Base-by-base conservation (phyloP, 1,284 basidiomycete species). In the Ganoderma leucocontextum region DNA sequence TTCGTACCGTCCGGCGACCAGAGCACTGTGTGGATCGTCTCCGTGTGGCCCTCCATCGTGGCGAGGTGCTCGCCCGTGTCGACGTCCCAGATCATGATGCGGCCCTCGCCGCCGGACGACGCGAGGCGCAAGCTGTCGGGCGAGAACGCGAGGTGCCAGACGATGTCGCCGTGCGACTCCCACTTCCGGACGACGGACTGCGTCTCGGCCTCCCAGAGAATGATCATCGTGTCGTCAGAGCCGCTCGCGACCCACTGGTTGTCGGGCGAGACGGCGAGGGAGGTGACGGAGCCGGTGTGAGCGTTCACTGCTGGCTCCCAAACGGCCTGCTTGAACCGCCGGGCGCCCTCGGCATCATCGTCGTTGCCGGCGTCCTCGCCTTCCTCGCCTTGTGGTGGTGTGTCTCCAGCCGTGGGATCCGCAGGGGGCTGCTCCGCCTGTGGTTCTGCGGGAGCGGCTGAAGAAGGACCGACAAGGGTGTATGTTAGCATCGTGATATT, bases 1-100 rank as follows among this genome's bases (percentile, higher is more conserved):
- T 52, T 47, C 29, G 53, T 67, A 25, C 74, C 75, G 61, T 77
- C 75, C 10, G 75, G 66, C 7, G 78, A 75, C 68, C 67, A 77
- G 12, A 65, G 72, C 47, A 75, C 66, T 35, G 62, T 44, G 52
- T 67, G 70, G 22, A 77, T 67, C 19, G 66, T 36, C 13, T 64
- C 66, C 5, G 63, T 59, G 47, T 75, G 73, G n/a, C 69, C 72
- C 29, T 60, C 44, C 25, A 77, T 52, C 36, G 44, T 65, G 38
- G 42, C 59, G 22, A 67, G 62, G 15, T 22, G 29, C 8, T 60
- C 53, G 15, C 71, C 72, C 0, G 52, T 60, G n/a, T 69, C 66
- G 29, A 70, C 66, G 19, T 69, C 53, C 76, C 73, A 76, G 44
- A 77, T 33, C 17, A 68, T 59, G 63, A 76, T 62, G 7, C 52